Percentiles rank a stretch among this genome's conserved stretches.
These are phyloP conservation scores for Colletotrichum zoysiae DNA, from an alignment of 2,329 filamentous ascomycete species.

Conservation along the genomic window DNA sequence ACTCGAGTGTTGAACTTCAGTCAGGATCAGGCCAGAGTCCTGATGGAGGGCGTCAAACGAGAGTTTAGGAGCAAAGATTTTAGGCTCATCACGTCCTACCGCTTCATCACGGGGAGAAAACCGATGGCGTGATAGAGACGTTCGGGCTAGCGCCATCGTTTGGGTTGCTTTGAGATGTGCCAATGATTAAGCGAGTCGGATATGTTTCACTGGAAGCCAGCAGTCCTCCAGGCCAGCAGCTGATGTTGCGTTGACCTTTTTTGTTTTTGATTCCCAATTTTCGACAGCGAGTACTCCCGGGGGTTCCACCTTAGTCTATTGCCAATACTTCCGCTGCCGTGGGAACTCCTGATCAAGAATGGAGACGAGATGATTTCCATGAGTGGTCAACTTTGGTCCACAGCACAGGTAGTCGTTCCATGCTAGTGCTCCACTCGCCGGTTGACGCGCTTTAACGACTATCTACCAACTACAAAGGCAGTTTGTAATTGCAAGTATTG, in stretches of 20 bases:
- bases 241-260: background rate
- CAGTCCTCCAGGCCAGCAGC: background rate
- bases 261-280: no score
- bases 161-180: background rate
- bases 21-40: constrained; percentile 55
- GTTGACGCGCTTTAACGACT: background rate
- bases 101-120: constrained; percentile 50
- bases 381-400: background rate
- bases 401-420: background rate
- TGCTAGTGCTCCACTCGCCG: background rate
- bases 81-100: constrained; percentile 51
- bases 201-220: background rate
- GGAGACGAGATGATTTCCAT: no score
- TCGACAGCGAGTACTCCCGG: no score
- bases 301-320: no score
- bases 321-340: no score
- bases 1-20: constrained; percentile 54
- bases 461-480: no score
- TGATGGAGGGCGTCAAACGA: constrained; percentile 58
- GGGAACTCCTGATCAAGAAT: no score
- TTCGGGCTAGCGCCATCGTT: background rate
- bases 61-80: constrained; percentile 53
- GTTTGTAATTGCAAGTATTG: no score
- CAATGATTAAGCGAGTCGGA: background rate
- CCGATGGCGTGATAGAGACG: constrained; percentile 19